Percentiles rank a stretch among this genome's conserved stretches.
Conservation (phyloP, 1,139 yeast species). For the Nakaseomyces uthaithaninus region DNA sequence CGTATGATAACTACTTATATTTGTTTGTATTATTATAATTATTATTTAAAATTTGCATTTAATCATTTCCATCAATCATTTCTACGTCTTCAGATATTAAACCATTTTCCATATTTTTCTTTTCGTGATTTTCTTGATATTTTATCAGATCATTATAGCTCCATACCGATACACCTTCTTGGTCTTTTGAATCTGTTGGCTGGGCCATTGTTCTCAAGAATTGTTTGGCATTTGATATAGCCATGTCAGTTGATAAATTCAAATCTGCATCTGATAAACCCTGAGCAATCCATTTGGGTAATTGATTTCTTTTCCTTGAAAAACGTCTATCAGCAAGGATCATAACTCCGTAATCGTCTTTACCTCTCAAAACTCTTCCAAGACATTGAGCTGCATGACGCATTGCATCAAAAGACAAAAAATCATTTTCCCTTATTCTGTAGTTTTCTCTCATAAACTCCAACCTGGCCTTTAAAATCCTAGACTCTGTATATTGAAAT, state of each 20-base stretch:
- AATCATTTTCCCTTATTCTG: slow-evolving; percentile 88
- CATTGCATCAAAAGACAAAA: slow-evolving; percentile 97
- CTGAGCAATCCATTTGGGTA: slow-evolving; percentile 96
- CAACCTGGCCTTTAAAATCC: slow-evolving; percentile 86
- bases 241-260: slow-evolving; percentile 94
- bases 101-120: slow-evolving; percentile 13
- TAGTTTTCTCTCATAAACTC: slow-evolving; percentile 90
- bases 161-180: slow-evolving; percentile 95
- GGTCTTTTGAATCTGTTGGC: slow-evolving; percentile 83
- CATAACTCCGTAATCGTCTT: slow-evolving; percentile 98
- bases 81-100: slow-evolving; percentile 16
- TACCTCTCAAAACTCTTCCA: slow-evolving; percentile 94
- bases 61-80: slow-evolving; percentile 9
- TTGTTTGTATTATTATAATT: too few relatives aligned
- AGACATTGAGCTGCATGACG: slow-evolving; percentile 98
- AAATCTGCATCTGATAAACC: slow-evolving; percentile 86
- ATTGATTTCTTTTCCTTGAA: slow-evolving; percentile 71
- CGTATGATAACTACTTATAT: too few relatives aligned
- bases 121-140: slow-evolving; percentile 48
- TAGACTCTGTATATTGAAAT: slow-evolving; percentile 94
- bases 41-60: too few relatives aligned
- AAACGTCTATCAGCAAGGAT: slow-evolving; percentile 93
- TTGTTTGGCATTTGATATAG: slow-evolving; percentile 87
- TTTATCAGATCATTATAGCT: slow-evolving; percentile 57
- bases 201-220: slow-evolving; percentile 90